Evolutionary conservation across 306 rosid species (phyloP).

Genomic region (Castanea sativa): DNA sequence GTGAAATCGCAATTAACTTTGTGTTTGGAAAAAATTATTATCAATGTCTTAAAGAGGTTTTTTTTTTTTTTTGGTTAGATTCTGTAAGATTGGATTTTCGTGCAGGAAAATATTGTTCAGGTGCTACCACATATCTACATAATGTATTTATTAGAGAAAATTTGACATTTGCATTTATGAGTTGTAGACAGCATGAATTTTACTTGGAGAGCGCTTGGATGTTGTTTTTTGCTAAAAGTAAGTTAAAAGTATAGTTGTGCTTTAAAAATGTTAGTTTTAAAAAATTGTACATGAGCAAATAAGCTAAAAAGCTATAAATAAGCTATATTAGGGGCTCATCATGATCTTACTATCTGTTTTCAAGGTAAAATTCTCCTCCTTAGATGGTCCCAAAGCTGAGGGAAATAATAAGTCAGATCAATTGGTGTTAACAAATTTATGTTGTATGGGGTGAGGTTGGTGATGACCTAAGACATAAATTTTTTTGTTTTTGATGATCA

Average conservation of each 20-base stretch:
- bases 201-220: neutral
- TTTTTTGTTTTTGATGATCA: neutral
- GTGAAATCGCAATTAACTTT: neutral
- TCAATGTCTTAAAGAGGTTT: neutral
- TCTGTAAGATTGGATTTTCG: neutral
- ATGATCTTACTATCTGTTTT: neutral
- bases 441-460: neutral
- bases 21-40: no score
- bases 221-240: no score
- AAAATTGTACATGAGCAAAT: no score
- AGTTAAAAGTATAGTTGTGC: no score
- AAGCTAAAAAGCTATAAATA: neutral
- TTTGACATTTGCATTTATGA: neutral
- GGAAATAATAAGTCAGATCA: neutral
- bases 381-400: neutral
- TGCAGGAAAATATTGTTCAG: neutral
- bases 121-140: neutral
- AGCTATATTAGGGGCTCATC: neutral
- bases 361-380: neutral
- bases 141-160: neutral
- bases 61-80: neutral
- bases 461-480: no score
- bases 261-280: no score
- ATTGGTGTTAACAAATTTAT: neutral
- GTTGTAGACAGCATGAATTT: neutral